Evolutionary conservation across 345 rosid genomes (phyloP).

Genomic region (Acer yangbiense): DNA sequence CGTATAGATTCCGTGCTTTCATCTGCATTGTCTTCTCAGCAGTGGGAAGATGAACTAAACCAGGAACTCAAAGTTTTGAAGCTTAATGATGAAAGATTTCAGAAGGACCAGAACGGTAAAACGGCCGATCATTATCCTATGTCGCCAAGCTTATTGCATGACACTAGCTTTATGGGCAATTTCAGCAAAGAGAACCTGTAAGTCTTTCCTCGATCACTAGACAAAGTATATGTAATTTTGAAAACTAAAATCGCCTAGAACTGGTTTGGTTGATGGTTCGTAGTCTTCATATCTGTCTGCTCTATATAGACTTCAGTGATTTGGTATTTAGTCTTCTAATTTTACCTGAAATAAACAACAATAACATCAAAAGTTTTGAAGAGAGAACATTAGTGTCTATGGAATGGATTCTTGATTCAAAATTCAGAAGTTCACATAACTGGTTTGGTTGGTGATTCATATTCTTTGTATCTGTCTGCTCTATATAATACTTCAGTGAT

Average conservation of each 20-base stretch:
- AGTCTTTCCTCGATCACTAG: constrained; percentile 40
- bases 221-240: neutral
- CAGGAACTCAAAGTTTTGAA: constrained; percentile 69
- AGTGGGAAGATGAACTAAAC: constrained; percentile 71
- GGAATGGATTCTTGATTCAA: neutral
- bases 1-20: constrained; percentile 49
- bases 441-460: neutral
- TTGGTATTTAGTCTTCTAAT: neutral
- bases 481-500: neutral
- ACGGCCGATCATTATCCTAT: constrained; percentile 56
- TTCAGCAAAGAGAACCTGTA: constrained; percentile 77
- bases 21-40: constrained; percentile 53
- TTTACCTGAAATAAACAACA: neutral
- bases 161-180: constrained; percentile 42
- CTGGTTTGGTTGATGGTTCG: neutral
- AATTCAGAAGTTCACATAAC: neutral
- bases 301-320: neutral
- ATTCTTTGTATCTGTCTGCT: no score
- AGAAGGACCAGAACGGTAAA: constrained; percentile 55
- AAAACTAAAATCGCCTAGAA: neutral
- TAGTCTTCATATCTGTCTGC: neutral
- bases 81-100: constrained; percentile 54
- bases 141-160: constrained; percentile 89
- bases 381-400: neutral
- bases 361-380: neutral